Conservation (phyloP, 306 rosid genomes). For the Quillaja saponaria region DNA sequence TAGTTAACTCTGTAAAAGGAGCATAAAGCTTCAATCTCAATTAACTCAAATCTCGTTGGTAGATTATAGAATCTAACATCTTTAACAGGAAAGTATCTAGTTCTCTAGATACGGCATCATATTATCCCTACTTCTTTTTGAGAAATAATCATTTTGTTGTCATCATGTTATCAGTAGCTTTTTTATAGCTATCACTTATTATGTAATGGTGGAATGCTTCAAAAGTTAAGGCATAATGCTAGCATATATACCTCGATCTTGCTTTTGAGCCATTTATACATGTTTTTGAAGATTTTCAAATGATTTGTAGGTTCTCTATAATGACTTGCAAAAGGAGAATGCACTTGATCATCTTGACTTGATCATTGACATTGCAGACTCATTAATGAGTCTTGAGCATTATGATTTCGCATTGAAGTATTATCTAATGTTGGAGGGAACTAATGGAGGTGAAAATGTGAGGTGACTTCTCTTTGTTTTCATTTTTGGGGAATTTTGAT, state of each 20-base stretch:
- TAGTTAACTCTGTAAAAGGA: too few species aligned
- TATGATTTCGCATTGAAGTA: constrained; percentile 67
- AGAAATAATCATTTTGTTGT: too few species aligned
- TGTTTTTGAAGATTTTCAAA: constrained; percentile 26
- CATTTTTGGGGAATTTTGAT: too few species aligned
- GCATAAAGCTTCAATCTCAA: too few species aligned
- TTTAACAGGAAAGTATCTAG: too few species aligned
- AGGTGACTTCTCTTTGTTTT: constrained; percentile 31
- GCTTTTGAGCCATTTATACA: constrained; percentile 23
- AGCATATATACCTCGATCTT: constrained; percentile 18
- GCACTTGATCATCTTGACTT: constrained; percentile 49
- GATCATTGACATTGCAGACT: constrained; percentile 62
- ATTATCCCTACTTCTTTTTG: too few species aligned
- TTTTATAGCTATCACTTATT: constrained; percentile 1
- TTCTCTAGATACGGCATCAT: too few species aligned
- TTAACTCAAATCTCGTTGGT: too few species aligned
- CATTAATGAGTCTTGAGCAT: constrained; percentile 64
- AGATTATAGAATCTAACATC: too few species aligned
- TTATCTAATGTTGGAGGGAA: constrained; percentile 61
- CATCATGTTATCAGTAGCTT: too few species aligned
- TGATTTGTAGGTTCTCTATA: constrained; percentile 51
- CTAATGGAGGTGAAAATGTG: constrained; percentile 49
- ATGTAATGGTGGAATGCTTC: constrained; percentile 18
- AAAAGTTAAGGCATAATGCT: constrained; percentile 13
- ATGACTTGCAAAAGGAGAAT: constrained; percentile 50